Evolutionary conservation across 805 yeast genomes (phyloP), one percentile per base, ranked within the genome.

Genomic region (Candida maltosa): DNA sequence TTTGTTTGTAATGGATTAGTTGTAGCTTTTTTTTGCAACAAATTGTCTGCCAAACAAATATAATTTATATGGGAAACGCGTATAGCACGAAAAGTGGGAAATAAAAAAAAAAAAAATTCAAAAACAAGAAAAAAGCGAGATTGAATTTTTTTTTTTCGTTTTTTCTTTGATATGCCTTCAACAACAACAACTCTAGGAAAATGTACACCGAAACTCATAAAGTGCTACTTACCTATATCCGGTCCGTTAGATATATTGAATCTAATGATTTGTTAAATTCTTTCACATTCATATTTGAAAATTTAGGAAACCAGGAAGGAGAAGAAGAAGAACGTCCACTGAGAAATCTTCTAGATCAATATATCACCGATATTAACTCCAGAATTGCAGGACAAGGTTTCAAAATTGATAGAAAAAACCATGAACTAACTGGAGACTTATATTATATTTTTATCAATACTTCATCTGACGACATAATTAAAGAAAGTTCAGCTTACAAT

Each of bases 361-460:
- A 46, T 26, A 48, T 65, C 9, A 38, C 63, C 14, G 32, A 41
- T 10, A 62, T 65, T 41, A 65, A 65, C 48, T 38, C 44, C 15
- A 38, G 42, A 5, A 51, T 75, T 15, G 56, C 54, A 2, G 49
- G 49, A 3, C 52, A 69, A 20, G 75, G 70, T 16, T 61, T 73
- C 42, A 69, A 65, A 36, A 54, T 77, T 43, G 72, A 58, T 47
- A 58, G 58, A 51, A 57, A 44, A 35, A 58, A 56, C 34, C 60
- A 58, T 41, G 72, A 72, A 40, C 43, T 50, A 3, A 47, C 60
- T 5, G 59, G 62, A 4, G 52, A 42, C 7, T 41, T 54, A 7
- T 39, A 48, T 21, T 73, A 65, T 45, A 51, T 60, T 14, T 62
- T 72, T 29, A 58, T 73, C 16, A 75, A 75, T 46, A 56, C 63